These are phyloP conservation scores for Apiospora hydei DNA, from an alignment of 2,329 filamentous ascomycete species.

Conservation along the genomic window DNA sequence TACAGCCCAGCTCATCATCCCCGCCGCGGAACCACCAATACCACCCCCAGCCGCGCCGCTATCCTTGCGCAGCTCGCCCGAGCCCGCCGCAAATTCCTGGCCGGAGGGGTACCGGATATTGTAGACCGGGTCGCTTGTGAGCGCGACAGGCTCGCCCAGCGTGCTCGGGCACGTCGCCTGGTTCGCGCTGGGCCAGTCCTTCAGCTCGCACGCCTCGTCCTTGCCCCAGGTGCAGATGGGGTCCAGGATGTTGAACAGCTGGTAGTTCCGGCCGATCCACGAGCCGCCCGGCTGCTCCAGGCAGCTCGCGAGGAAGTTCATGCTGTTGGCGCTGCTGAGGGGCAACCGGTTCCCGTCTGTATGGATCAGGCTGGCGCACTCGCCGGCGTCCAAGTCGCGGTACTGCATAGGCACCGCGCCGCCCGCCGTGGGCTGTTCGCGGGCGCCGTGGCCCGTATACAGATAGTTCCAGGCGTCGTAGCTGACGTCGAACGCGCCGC, in stretches of 20 bases:
- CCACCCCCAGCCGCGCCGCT: constrained; percentile 13
- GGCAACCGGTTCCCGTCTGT: constrained; percentile 58
- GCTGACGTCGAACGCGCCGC: constrained; percentile 55
- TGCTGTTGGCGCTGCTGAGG: constrained; percentile 63
- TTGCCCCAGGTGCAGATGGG: constrained; percentile 56
- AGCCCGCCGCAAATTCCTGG: constrained; percentile 45
- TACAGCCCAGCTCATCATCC: neutral
- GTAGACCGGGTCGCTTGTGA: constrained; percentile 51
- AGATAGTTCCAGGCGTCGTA: constrained; percentile 66
- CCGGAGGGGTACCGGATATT: constrained; percentile 62
- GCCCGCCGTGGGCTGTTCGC: constrained; percentile 52
- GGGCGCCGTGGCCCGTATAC: constrained; percentile 56
- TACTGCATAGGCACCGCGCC: constrained; percentile 60
- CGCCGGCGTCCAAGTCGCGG: constrained; percentile 53
- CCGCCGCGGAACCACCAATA: neutral
- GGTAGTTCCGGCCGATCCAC: constrained; percentile 61
- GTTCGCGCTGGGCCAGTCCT: constrained; percentile 55
- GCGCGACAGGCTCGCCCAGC: constrained; percentile 46
- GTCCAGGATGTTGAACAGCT: constrained; percentile 62
- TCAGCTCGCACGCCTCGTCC: constrained; percentile 58
- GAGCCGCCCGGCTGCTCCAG: constrained; percentile 49
- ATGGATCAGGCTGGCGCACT: constrained; percentile 59
- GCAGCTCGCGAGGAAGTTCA: constrained; percentile 60
- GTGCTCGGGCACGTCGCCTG: constrained; percentile 58
- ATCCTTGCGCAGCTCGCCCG: constrained; percentile 37